Percentiles rank a stretch among this genome's conserved stretches.
Evolutionary conservation across 2,329 filamentous ascomycete species (phyloP).

Genomic region (Arthrobotrys megalospora): DNA sequence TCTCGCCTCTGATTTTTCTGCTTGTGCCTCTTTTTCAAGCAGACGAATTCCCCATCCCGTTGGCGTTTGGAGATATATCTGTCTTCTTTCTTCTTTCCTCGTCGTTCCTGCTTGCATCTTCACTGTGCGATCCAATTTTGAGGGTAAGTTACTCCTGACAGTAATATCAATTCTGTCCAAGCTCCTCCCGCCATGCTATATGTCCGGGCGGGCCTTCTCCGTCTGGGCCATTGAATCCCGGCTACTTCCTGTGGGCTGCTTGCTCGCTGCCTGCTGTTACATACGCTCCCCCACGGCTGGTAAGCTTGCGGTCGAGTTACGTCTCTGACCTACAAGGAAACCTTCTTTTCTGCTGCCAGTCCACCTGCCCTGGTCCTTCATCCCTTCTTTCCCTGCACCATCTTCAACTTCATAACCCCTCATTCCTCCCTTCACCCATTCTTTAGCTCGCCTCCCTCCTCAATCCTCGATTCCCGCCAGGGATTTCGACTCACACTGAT

Average conservation of each 20-base stretch:
- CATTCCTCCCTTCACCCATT: constrained; percentile 55
- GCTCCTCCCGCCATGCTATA: constrained; percentile 21
- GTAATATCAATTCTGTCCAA: constrained; percentile 9
- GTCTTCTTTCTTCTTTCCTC: constrained; percentile 39
- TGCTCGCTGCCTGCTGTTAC: background rate
- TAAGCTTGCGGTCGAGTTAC: constrained; percentile 47
- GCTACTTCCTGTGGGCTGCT: constrained; percentile 49
- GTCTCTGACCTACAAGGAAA: constrained; percentile 36
- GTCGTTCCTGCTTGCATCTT: constrained; percentile 17
- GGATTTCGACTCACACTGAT: constrained; percentile 39
- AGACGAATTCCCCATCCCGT: constrained; percentile 46
- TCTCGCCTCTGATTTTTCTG: constrained; percentile 59
- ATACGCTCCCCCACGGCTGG: constrained; percentile 40
- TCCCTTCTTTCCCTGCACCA: constrained; percentile 59
- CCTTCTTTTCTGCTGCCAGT: constrained; percentile 40
- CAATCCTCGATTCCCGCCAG: constrained; percentile 43
- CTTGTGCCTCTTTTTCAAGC: constrained; percentile 57
- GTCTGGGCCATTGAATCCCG: constrained; percentile 40
- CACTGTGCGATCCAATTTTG: constrained; percentile 45
- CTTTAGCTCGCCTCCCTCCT: constrained; percentile 37
- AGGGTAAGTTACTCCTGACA: constrained; percentile 39
- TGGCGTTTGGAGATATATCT: constrained; percentile 59
- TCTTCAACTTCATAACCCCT: constrained; percentile 54
- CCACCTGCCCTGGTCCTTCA: constrained; percentile 44
- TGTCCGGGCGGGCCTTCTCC: constrained; percentile 17